These are phyloP conservation scores for Phytophthora idaei DNA, from an alignment of 352 stramenopile species.

Conservation along the genomic window DNA sequence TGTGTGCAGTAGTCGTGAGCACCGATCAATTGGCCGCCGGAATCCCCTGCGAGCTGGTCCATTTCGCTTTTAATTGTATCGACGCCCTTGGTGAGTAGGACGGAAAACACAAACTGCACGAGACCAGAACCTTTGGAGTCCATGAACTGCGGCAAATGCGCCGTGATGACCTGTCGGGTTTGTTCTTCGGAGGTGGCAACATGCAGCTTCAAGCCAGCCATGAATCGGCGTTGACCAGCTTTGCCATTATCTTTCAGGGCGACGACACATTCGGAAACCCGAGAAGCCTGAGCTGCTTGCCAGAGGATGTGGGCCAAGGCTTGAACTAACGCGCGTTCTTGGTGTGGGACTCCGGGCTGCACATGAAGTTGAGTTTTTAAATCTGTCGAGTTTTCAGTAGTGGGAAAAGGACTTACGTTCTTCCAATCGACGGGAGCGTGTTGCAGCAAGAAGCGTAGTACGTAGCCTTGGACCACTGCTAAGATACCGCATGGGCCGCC, in stretches of 20 bases:
- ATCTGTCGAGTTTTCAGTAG: background rate
- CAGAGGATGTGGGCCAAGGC: constrained; percentile 71
- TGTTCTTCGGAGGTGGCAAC: constrained; percentile 41
- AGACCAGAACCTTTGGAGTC: constrained; percentile 66
- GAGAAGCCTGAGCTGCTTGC: constrained; percentile 50
- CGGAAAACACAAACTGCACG: constrained; percentile 73
- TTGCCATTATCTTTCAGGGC: constrained; percentile 33
- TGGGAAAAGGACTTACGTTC: constrained; percentile 49
- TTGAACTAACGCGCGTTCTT: constrained; percentile 50
- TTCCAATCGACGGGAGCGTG: constrained; percentile 53
- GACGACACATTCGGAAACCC: constrained; percentile 37
- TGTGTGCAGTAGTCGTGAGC: constrained; percentile 91
- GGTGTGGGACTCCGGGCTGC: constrained; percentile 49
- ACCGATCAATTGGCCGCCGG: constrained; percentile 75
- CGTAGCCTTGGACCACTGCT: constrained; percentile 92
- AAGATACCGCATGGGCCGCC: constrained; percentile 95
- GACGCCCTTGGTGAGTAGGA: constrained; percentile 67
- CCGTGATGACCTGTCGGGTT: constrained; percentile 39
- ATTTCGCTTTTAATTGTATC: constrained; percentile 80
- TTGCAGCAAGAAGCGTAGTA: constrained; percentile 80
- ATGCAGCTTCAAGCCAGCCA: constrained; percentile 45
- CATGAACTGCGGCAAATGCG: constrained; percentile 54
- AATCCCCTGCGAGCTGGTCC: constrained; percentile 70
- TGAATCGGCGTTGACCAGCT: constrained; percentile 44
- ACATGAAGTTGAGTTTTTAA: background rate